phyloP scores from a whole-genome alignment of 768 basidiomycete genomes.

The Leucocoprinus birnbaumii region DNA sequence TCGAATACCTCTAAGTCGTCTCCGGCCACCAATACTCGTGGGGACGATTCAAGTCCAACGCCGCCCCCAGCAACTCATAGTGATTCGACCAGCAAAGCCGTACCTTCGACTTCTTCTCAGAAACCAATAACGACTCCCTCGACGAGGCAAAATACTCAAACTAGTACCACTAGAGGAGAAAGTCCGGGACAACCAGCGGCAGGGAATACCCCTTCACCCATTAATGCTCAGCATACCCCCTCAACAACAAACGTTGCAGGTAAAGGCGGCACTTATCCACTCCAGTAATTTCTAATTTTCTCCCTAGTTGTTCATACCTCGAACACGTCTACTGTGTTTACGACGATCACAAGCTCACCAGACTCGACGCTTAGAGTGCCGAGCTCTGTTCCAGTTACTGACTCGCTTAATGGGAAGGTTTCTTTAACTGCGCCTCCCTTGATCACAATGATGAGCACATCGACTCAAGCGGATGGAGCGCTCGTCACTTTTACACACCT shows the following conservation, averaged over 20 bases:
- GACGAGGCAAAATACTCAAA: not conserved
- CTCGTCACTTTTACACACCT: constrained; percentile 49
- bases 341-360: constrained; percentile 35
- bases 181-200: not conserved
- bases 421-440: constrained; percentile 41
- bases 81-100: not conserved
- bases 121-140: not conserved
- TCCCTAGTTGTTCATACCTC: constrained; percentile 11
- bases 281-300: not conserved
- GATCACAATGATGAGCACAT: constrained; percentile 43
- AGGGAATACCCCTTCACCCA: not conserved
- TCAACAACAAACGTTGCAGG: constrained; percentile 1
- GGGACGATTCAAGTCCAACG: not conserved
- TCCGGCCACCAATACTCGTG: not conserved
- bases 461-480: constrained; percentile 41
- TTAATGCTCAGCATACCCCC: not conserved
- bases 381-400: constrained; percentile 37
- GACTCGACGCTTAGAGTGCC: constrained; percentile 43
- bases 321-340: constrained; percentile 1
- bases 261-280: not conserved
- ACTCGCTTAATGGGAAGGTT: constrained; percentile 31
- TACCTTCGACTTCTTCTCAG: not conserved
- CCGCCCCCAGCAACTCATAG: not conserved
- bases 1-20: not conserved
- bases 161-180: not conserved